Percentiles rank a stretch among this genome's conserved stretches.
Evolutionary conservation across 2,329 filamentous ascomycete genomes (phyloP).

Genomic region (Cladobotryum protrusum): DNA sequence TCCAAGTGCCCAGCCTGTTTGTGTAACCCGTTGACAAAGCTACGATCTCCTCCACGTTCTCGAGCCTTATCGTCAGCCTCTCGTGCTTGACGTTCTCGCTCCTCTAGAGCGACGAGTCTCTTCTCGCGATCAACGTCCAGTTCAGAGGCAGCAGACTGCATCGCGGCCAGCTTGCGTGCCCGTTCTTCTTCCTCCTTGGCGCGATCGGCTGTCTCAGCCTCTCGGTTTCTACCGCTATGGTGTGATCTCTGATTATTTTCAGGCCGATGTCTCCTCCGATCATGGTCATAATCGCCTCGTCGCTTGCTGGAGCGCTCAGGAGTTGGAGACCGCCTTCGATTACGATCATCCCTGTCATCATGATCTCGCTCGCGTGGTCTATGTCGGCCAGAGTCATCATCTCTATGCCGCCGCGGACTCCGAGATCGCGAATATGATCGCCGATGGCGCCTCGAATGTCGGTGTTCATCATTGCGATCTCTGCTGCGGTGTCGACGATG

Average conservation of each 20-base stretch:
- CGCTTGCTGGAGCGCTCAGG: constrained; percentile 1
- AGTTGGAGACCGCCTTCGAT: constrained; percentile 19
- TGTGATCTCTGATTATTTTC: constrained; percentile 8
- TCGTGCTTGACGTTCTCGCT: constrained; percentile 56
- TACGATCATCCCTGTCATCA: constrained; percentile 20
- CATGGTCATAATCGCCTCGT: neutral
- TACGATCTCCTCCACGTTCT: constrained; percentile 55
- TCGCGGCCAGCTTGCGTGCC: constrained; percentile 63
- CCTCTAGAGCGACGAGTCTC: constrained; percentile 60
- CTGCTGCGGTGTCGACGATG: constrained; percentile 35
- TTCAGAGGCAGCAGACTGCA: constrained; percentile 64
- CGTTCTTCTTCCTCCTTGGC: constrained; percentile 48
- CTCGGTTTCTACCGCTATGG: constrained; percentile 1
- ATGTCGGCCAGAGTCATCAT: constrained; percentile 18
- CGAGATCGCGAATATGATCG: constrained; percentile 42
- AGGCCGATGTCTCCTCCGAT: neutral
- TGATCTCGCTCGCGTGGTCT: constrained; percentile 12
- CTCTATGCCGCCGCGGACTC: constrained; percentile 31
- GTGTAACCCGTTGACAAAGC: constrained; percentile 60
- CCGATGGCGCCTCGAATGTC: constrained; percentile 34
- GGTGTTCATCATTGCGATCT: constrained; percentile 30
- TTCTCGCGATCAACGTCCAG: constrained; percentile 65
- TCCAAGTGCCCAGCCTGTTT: constrained; percentile 49
- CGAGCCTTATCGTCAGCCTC: constrained; percentile 62
- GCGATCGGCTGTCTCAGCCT: constrained; percentile 18